These are phyloP conservation scores for Fusarium miscanthi DNA, from an alignment of 2,329 filamentous ascomycete genomes.

Conservation along the genomic window DNA sequence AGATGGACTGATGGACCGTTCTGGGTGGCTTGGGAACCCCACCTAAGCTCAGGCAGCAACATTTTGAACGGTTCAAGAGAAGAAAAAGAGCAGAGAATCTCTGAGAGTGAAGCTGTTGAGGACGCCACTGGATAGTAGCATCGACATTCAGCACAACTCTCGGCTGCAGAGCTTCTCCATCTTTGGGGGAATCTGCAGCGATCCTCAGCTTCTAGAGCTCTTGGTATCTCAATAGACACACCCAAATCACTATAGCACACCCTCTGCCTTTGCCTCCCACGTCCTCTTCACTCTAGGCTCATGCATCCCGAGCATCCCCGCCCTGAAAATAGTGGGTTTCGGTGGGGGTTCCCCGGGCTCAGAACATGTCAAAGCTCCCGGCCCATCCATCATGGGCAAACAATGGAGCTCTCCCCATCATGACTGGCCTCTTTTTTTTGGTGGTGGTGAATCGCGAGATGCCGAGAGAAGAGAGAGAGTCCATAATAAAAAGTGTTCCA, in stretches of 20 bases:
- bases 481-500: conserved; percentile 29
- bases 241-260: not conserved
- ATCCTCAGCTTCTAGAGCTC: conserved; percentile 33
- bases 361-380: conserved; percentile 20
- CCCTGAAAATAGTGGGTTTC: conserved; percentile 32
- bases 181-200: not conserved
- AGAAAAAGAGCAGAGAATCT: not conserved
- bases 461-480: not conserved
- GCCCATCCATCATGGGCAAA: conserved; percentile 27
- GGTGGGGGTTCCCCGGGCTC: conserved; percentile 30
- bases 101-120: not conserved
- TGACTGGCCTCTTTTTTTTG: conserved; percentile 13
- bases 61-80: conserved; percentile 18
- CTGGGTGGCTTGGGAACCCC: conserved; percentile 25
- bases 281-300: conserved; percentile 4
- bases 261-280: conserved; percentile 3
- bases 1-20: conserved; percentile 17
- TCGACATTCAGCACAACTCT: not conserved
- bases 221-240: not conserved
- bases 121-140: conserved; percentile 18
- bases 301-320: conserved; percentile 28
- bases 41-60: conserved; percentile 37
- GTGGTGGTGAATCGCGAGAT: conserved; percentile 4
- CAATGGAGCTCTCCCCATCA: conserved; percentile 34
- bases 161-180: not conserved